Percentiles rank a stretch among this genome's conserved stretches.
Evolutionary conservation across 2,329 filamentous ascomycete genomes (phyloP).

Genomic region (Ceratocystis alfenasii): DNA sequence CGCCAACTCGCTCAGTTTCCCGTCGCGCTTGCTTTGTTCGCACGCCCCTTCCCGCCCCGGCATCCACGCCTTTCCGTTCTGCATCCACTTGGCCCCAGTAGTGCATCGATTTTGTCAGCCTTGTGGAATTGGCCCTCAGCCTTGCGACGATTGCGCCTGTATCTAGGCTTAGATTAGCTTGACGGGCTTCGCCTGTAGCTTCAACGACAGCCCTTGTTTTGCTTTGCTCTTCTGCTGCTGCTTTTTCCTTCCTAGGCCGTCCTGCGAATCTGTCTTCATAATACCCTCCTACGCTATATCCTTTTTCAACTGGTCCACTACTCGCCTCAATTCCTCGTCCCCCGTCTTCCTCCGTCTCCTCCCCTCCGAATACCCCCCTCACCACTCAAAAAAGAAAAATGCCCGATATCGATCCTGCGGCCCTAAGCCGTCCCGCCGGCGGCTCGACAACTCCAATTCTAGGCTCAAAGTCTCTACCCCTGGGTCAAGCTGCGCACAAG

Average conservation of each 20-base stretch:
- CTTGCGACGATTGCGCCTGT: conserved; percentile 8
- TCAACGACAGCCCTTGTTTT: neutral
- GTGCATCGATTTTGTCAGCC: conserved; percentile 13
- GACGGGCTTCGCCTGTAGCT: neutral
- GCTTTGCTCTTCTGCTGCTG: neutral
- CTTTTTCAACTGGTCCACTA: neutral
- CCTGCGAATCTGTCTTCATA: no score
- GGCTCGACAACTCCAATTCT: conserved; percentile 30
- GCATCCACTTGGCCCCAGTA: neutral
- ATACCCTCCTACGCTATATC: no score
- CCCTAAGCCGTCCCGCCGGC: conserved; percentile 49
- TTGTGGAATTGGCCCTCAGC: conserved; percentile 15
- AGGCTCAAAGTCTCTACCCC: conserved; percentile 38
- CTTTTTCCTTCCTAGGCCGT: conserved; percentile 16
- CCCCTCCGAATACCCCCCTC: conserved; percentile 21
- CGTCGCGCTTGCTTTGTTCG: conserved; percentile 8
- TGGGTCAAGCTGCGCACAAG: conserved; percentile 34
- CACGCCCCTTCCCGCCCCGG: neutral
- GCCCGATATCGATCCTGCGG: conserved; percentile 61
- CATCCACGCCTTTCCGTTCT: neutral
- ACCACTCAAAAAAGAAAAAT: conserved; percentile 30
- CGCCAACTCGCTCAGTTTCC: neutral
- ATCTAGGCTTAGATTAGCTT: neutral
- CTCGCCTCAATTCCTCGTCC: conserved; percentile 11
- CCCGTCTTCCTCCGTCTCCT: conserved; percentile 18